These are phyloP conservation scores for Xenoacremonium recifei DNA, from an alignment of 2,329 filamentous ascomycete genomes.

Conservation along the genomic window DNA sequence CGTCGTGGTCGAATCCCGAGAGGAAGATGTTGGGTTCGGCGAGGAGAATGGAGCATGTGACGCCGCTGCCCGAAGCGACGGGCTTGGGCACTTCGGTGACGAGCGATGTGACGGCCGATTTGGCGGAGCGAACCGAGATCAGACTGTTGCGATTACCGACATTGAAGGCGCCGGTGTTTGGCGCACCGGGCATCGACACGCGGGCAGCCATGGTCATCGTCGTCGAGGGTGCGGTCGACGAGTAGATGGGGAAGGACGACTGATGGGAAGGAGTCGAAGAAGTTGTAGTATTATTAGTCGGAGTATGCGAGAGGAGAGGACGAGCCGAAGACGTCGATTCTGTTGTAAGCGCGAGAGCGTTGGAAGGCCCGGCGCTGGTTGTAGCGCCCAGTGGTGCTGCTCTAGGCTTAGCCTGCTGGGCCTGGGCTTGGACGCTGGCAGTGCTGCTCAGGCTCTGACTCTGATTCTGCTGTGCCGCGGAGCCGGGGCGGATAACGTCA, in stretches of 20 bases:
- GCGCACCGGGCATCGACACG: constrained; percentile 15
- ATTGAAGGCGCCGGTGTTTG: constrained; percentile 25
- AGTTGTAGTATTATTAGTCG: constrained; percentile 4
- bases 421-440: no score
- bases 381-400: no score
- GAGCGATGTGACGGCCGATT: constrained; percentile 48
- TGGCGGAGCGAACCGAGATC: constrained; percentile 50
- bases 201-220: constrained; percentile 24
- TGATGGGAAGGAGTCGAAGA: background rate
- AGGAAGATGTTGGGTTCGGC: constrained; percentile 81
- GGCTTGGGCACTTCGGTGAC: constrained; percentile 66
- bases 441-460: no score
- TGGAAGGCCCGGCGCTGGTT: no score
- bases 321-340: constrained; percentile 15
- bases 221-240: background rate
- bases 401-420: no score
- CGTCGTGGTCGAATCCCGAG: constrained; percentile 73
- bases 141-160: constrained; percentile 46
- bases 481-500: constrained; percentile 28
- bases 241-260: constrained; percentile 1
- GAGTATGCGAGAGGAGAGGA: constrained; percentile 13
- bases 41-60: constrained; percentile 70
- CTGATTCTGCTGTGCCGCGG: no score
- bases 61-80: constrained; percentile 73
- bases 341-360: constrained; percentile 22